Base-by-base conservation (phyloP, 441 rosid genomes). In the Jatropha multifida region DNA sequence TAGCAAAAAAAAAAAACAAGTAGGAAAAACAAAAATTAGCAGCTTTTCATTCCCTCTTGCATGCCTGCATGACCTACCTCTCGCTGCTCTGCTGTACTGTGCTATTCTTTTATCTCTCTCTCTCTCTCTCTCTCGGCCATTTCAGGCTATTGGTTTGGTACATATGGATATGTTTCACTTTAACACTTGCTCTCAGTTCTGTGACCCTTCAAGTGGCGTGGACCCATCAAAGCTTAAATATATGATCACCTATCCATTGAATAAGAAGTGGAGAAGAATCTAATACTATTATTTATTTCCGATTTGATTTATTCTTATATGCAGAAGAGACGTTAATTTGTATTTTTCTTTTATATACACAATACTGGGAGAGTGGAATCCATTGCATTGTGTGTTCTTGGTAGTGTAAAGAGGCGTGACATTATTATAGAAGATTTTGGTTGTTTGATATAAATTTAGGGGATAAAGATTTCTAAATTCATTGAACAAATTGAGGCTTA, bases 1-100 rank as follows among this genome's bases (percentile, higher is more conserved):
- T 38, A 37, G 62, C 76, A 46, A 27, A 44, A 44, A 42, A 42
- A 38, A 52, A 71, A 17, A 74, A 74, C 75, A 77, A n/a, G 20
- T 32, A 74, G 37, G 74, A 42, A 77, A 80, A 78, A 79, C 69
- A 74, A 69, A 76, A 59, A 63, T 7, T 17, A 20, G 76, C 84
- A 84, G 84, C 81, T 67, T 79, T 81, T 48, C 58, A 14, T 74
- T 63, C 23, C 41, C 61, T 70, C 49, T 58, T 23, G 71, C 82
- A 67, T 78, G 84, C 79, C 73, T 65, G 75, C 79, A 48, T 18
- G n/a, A 4, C 20, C 7, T 1, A 18, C 8, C 1, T 4, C 42
- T 51, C 18, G 65, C 80, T 74, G 75, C 71, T 71, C 52, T 75
- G 58, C 74, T 75, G 74, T 62, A 49, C 46, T 73, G 48, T 15